Percentiles rank a stretch among this genome's conserved stretches.
Evolutionary conservation across 345 rosid genomes (phyloP).

Genomic region (Eutrema japonicum): DNA sequence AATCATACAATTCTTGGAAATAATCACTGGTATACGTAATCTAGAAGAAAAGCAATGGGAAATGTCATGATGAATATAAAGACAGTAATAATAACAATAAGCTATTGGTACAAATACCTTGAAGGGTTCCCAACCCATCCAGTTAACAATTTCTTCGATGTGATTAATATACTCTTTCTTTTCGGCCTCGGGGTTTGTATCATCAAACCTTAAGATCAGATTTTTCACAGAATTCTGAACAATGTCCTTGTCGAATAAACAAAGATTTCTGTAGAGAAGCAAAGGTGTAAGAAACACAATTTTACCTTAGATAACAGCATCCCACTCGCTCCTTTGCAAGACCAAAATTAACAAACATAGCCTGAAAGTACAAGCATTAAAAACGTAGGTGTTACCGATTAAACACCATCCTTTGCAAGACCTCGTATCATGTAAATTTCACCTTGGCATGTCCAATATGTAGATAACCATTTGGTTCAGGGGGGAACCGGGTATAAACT

Average conservation of each 20-base stretch:
- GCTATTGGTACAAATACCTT: conserved; percentile 53
- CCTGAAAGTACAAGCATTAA: conserved; percentile 51
- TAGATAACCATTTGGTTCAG: conserved; percentile 96
- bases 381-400: background rate
- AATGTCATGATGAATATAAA: background rate
- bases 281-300: background rate
- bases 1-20: conserved; percentile 88
- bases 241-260: background rate
- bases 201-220: conserved; percentile 67
- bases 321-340: conserved; percentile 90
- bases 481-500: conserved; percentile 85
- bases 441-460: conserved; percentile 99
- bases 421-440: conserved; percentile 15
- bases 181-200: conserved; percentile 98
- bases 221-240: conserved; percentile 5
- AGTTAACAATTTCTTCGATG: conserved; percentile 88
- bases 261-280: background rate
- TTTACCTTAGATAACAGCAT: conserved; percentile 79
- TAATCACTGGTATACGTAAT: conserved; percentile 94
- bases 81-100: background rate
- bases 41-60: conserved; percentile 48
- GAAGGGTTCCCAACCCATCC: conserved; percentile 99
- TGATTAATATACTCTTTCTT: conserved; percentile 96
- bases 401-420: no score
- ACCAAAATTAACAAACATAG: conserved; percentile 95